phyloP scores from a whole-genome alignment of 2,329 filamentous ascomycete species.

The Fusarium ambrosium region DNA sequence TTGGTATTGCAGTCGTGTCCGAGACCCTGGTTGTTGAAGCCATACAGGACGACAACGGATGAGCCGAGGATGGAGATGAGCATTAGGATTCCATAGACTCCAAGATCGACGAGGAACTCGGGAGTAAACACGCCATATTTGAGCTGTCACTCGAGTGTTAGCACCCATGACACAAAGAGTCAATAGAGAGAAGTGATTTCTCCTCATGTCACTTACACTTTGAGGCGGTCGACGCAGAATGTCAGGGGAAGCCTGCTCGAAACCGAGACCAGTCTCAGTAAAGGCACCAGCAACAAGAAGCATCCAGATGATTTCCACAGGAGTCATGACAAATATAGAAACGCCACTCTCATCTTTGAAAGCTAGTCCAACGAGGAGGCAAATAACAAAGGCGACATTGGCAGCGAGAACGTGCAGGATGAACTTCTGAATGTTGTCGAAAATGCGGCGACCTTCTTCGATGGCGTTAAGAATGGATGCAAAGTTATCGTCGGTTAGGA shows the following conservation, averaged over 20 bases:
- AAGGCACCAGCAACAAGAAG: constrained; percentile 80
- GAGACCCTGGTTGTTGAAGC: constrained; percentile 66
- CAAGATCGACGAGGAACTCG: constrained; percentile 73
- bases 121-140: constrained; percentile 72
- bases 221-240: constrained; percentile 74
- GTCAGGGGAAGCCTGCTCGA: constrained; percentile 76
- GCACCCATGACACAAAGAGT: background rate
- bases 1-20: constrained; percentile 70
- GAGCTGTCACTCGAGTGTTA: constrained; percentile 41
- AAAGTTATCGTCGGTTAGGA: constrained; percentile 79
- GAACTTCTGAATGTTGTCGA: constrained; percentile 80
- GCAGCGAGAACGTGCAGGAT: constrained; percentile 75
- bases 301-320: constrained; percentile 81
- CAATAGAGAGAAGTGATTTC: background rate
- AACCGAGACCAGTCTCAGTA: constrained; percentile 79
- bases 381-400: constrained; percentile 76
- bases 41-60: constrained; percentile 71
- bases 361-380: constrained; percentile 74
- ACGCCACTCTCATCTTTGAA: constrained; percentile 75
- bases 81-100: constrained; percentile 75
- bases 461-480: constrained; percentile 60
- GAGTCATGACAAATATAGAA: constrained; percentile 78
- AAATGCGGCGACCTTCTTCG: constrained; percentile 76
- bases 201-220: constrained; percentile 29
- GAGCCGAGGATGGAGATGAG: constrained; percentile 68